A percentile compares a stretch with the other conserved stretches of the same genome.
phyloP scores from a whole-genome alignment of 257 asterid genomes.

The Ocimum tenuiflorum region DNA sequence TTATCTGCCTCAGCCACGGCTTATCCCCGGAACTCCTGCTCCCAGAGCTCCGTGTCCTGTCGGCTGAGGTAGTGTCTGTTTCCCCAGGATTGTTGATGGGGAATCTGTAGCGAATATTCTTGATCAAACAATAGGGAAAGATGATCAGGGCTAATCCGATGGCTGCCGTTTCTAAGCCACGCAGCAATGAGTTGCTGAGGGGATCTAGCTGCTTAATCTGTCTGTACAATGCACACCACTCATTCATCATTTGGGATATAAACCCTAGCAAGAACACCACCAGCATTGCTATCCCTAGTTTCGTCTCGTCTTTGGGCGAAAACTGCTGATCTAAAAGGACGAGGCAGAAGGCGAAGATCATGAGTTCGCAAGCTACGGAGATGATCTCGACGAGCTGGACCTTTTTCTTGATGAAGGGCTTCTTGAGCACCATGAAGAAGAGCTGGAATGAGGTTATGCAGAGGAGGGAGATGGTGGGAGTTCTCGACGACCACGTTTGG shows the following conservation, averaged over 20 bases:
- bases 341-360: conserved; percentile 45
- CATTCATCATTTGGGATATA: conserved; percentile 37
- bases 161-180: conserved; percentile 53
- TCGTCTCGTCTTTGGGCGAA: conserved; percentile 38
- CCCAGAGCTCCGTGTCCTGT: conserved; percentile 35
- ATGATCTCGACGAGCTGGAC: conserved; percentile 83
- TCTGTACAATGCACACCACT: conserved; percentile 51
- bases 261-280: conserved; percentile 46
- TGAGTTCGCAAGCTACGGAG: conserved; percentile 51
- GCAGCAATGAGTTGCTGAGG: conserved; percentile 38
- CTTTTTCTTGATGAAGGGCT: conserved; percentile 81
- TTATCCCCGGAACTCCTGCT: conserved; percentile 57
- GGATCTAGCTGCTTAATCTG: conserved; percentile 65
- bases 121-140: conserved; percentile 39
- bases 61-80: conserved; percentile 24
- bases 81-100: conserved; percentile 38
- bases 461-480: conserved; percentile 48
- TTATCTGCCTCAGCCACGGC: conserved; percentile 69
- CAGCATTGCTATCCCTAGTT: conserved; percentile 57
- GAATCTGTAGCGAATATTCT: conserved; percentile 31
- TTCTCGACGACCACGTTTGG: conserved; percentile 39
- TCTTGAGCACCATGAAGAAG: conserved; percentile 85
- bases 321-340: conserved; percentile 38
- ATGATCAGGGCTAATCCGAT: conserved; percentile 49
- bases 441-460: conserved; percentile 66